These are phyloP conservation scores for Purpureocillium lavendulum DNA, from an alignment of 2,329 filamentous ascomycete species.

Conservation along the genomic window DNA sequence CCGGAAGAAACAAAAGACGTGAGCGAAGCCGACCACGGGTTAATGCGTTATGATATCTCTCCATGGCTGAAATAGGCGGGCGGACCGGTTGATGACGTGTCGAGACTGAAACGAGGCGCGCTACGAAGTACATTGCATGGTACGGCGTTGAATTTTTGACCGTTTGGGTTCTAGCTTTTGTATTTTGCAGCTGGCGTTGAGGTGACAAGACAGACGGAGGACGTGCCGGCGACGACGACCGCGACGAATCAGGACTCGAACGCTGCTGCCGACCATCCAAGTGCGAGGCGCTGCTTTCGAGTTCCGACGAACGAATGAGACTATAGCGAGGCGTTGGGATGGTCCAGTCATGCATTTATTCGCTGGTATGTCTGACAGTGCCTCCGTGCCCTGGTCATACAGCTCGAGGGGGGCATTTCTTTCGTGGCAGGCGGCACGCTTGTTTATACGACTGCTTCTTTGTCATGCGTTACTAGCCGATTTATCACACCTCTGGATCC, in stretches of 20 bases:
- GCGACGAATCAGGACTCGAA: background rate
- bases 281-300: too few relatives aligned
- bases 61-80: too few relatives aligned
- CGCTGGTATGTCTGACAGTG: background rate
- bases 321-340: background rate
- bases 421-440: background rate
- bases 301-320: background rate
- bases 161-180: too few relatives aligned
- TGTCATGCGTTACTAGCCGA: too few relatives aligned
- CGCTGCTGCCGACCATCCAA: too few relatives aligned
- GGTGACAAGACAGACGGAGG: background rate
- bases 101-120: background rate
- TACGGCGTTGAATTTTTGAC: too few relatives aligned
- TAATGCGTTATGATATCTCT: background rate
- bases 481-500: too few relatives aligned
- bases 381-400: too few relatives aligned
- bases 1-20: constrained; percentile 22
- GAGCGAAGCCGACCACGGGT: constrained; percentile 4
- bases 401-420: too few relatives aligned
- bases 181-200: background rate
- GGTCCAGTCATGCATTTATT: background rate
- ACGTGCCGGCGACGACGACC: too few relatives aligned
- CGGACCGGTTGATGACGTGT: background rate
- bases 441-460: background rate
- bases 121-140: too few relatives aligned